phyloP scores from a whole-genome alignment of 2,329 filamentous ascomycete genomes.

The Hymenoscyphus scutula region DNA sequence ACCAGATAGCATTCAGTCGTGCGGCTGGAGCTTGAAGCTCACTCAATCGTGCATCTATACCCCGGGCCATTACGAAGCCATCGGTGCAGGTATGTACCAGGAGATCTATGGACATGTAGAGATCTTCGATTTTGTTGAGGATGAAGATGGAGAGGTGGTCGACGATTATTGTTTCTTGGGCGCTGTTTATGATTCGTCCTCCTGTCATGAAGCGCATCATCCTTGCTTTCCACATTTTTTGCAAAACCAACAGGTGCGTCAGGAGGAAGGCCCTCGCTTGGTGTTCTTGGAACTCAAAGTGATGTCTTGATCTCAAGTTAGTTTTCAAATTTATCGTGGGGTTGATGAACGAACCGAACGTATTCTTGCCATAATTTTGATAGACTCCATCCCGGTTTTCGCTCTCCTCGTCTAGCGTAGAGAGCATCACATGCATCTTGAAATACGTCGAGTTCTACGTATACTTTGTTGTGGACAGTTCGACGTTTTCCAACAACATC shows the following conservation, averaged over 20 bases:
- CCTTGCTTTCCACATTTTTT: constrained; percentile 23
- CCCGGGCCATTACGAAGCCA: constrained; percentile 20
- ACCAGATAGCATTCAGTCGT: constrained; percentile 18
- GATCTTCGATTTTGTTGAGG: constrained; percentile 25
- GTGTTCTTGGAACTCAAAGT: too few species aligned
- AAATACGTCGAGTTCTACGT: constrained; percentile 26
- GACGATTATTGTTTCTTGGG: constrained; percentile 23
- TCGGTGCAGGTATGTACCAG: constrained; percentile 19
- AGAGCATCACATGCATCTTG: constrained; percentile 25
- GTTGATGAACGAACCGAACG: constrained; percentile 23
- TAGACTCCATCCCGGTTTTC: constrained; percentile 19
- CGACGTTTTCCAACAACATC: constrained; percentile 23
- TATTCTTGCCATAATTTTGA: constrained; percentile 26
- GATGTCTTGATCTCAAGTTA: too few species aligned
- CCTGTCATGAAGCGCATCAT: constrained; percentile 16
- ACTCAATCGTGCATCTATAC: constrained; percentile 15
- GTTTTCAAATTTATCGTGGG: constrained; percentile 10
- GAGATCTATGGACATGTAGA: constrained; percentile 24
- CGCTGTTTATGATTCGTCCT: constrained; percentile 18
- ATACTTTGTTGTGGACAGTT: constrained; percentile 23
- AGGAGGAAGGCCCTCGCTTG: constrained; percentile 10
- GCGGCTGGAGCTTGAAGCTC: constrained; percentile 12
- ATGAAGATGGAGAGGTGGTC: constrained; percentile 26
- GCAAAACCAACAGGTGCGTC: constrained; percentile 20
- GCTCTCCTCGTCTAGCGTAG: constrained; percentile 14